A percentile compares a stretch with the other conserved stretches of the same genome.
Conservation (phyloP, 176 grass and related monocot genomes). For the Coix lacrymajobi region DNA sequence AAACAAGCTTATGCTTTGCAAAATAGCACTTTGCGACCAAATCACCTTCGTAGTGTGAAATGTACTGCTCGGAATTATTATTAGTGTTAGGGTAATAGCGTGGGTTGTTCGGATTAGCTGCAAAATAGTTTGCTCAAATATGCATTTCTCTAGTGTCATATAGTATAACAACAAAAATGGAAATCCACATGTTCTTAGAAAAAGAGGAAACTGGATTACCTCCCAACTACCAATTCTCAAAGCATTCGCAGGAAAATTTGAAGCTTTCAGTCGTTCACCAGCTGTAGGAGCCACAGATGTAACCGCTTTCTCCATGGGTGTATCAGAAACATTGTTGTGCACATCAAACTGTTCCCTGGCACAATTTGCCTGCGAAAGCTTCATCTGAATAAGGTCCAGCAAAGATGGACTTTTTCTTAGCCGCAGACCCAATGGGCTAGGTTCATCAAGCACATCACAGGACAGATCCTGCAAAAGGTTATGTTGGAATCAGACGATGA, state of each 20-base stretch:
- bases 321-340: conserved; percentile 1
- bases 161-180: not conserved
- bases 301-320: conserved; percentile 33
- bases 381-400: conserved; percentile 56
- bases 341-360: not conserved
- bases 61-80: conserved; percentile 37
- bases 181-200: not conserved
- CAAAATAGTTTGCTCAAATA: not conserved
- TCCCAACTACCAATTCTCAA: conserved; percentile 87
- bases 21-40: conserved; percentile 86
- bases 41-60: conserved; percentile 68
- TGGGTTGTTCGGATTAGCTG: not conserved
- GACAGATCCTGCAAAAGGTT: conserved; percentile 40
- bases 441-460: conserved; percentile 46
- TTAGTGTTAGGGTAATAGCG: not conserved
- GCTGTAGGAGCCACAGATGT: conserved; percentile 9
- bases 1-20: conserved; percentile 82
- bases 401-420: conserved; percentile 71
- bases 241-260: conserved; percentile 61
- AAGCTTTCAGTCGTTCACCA: conserved; percentile 64
- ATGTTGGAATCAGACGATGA: not conserved
- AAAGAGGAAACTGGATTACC: conserved; percentile 33
- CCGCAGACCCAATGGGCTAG: conserved; percentile 61
- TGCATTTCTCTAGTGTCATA: not conserved
- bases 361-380: conserved; percentile 40